These are phyloP conservation scores for Plectosphaerella cucumerina DNA, from an alignment of 2,329 filamentous ascomycete genomes.

Conservation along the genomic window DNA sequence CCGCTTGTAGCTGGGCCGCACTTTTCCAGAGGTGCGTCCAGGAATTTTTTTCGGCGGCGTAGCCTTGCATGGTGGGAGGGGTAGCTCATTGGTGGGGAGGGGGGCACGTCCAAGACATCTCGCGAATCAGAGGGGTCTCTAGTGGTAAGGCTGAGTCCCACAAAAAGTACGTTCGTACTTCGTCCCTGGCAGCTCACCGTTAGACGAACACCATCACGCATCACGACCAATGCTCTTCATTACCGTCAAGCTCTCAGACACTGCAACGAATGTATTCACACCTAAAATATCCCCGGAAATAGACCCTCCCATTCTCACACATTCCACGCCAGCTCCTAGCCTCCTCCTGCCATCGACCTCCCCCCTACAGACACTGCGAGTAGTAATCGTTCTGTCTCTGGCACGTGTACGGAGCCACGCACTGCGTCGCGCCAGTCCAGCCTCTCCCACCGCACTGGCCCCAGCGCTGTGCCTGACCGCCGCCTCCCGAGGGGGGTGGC, in stretches of 20 bases:
- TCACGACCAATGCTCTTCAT: no score
- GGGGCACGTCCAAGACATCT: background rate
- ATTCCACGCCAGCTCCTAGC: no score
- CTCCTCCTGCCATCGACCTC: background rate
- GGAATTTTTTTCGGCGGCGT: slow-evolving; percentile 10
- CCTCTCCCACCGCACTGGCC: slow-evolving; percentile 15
- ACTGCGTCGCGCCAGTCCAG: slow-evolving; percentile 14
- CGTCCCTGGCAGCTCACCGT: no score
- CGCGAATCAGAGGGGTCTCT: background rate
- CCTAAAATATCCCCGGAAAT: no score
- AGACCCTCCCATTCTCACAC: no score
- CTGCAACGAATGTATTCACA: no score
- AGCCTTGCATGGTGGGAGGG: slow-evolving; percentile 4
- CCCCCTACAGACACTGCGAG: slow-evolving; percentile 15
- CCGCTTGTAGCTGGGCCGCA: background rate
- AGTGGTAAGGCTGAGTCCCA: background rate
- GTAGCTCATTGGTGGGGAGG: slow-evolving; percentile 1
- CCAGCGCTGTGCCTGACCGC: slow-evolving; percentile 11
- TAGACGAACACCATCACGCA: no score
- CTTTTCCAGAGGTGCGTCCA: slow-evolving; percentile 5
- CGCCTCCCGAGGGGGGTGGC: background rate
- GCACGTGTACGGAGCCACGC: slow-evolving; percentile 11
- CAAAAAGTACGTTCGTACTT: no score
- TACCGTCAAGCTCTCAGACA: no score
- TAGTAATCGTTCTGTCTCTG: slow-evolving; percentile 15